These are phyloP conservation scores for Exophiala sp. DNA, from an alignment of 2,329 filamentous ascomycete genomes.

Conservation along the genomic window DNA sequence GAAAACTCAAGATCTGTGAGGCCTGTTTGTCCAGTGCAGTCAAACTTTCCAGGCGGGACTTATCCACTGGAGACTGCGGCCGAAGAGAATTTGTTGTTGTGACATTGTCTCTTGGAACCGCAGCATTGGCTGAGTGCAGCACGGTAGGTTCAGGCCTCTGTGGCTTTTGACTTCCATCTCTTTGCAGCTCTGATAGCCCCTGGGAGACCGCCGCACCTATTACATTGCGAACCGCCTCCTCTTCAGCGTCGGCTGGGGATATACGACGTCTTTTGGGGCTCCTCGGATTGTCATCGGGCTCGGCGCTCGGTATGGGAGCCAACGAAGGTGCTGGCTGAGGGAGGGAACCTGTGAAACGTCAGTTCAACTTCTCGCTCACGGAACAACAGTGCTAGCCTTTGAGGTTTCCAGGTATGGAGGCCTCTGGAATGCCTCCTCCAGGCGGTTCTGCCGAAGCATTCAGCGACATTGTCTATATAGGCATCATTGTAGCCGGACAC, in stretches of 20 bases:
- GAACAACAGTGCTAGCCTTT: constrained; percentile 8
- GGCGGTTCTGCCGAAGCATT: background rate
- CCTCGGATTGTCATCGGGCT: constrained; percentile 19
- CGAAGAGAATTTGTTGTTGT: constrained; percentile 5
- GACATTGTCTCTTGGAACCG: background rate
- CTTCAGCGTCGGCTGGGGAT: constrained; percentile 39
- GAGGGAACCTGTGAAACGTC: background rate
- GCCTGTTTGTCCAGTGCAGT: constrained; percentile 58
- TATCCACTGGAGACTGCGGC: constrained; percentile 3
- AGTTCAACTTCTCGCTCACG: background rate
- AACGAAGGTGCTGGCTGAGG: background rate
- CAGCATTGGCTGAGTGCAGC: background rate
- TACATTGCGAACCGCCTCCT: constrained; percentile 25
- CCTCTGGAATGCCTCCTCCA: background rate
- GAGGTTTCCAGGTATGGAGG: background rate
- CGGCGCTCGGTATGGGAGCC: background rate
- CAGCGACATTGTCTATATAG: constrained; percentile 4
- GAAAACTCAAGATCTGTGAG: constrained; percentile 24
- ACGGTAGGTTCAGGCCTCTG: background rate
- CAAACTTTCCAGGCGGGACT: constrained; percentile 53
- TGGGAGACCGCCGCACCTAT: background rate
- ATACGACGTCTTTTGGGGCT: constrained; percentile 24
- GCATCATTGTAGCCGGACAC: background rate
- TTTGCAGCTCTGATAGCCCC: background rate
- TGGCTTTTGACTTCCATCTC: background rate